Evolutionary conservation across 768 basidiomycete genomes (phyloP).

Genomic region (Trametes maxima): DNA sequence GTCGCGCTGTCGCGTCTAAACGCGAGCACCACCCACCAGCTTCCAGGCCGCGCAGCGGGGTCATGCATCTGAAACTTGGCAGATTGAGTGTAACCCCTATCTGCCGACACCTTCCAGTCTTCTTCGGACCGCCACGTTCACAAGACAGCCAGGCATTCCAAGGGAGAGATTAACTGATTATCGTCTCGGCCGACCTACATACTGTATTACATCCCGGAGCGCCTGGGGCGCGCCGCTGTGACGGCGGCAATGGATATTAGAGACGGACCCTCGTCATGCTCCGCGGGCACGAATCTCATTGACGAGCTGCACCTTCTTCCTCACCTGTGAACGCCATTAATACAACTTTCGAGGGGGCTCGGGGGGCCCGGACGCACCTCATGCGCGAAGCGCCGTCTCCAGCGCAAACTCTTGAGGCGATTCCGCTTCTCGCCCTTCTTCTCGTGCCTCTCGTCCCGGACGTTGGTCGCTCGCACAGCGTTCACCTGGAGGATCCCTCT

Average conservation of each 20-base stretch:
- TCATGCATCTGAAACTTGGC: slow-evolving; percentile 24
- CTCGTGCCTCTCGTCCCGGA: slow-evolving; percentile 62
- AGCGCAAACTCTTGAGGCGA: slow-evolving; percentile 72
- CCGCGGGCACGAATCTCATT: slow-evolving; percentile 77
- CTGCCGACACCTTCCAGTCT: not conserved
- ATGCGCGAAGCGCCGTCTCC: slow-evolving; percentile 78
- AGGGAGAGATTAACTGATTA: slow-evolving; percentile 10
- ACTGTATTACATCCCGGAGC: slow-evolving; percentile 13
- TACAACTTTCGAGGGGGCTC: slow-evolving; percentile 19
- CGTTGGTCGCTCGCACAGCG: slow-evolving; percentile 39
- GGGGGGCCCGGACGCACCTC: slow-evolving; percentile 52
- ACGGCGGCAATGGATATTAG: slow-evolving; percentile 6
- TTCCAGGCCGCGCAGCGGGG: slow-evolving; percentile 11
- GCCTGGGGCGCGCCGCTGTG: slow-evolving; percentile 15
- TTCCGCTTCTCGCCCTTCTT: slow-evolving; percentile 82
- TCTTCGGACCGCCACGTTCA: slow-evolving; percentile 11
- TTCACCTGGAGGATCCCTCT: slow-evolving; percentile 56
- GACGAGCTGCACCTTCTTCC: slow-evolving; percentile 81
- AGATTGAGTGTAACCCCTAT: slow-evolving; percentile 14
- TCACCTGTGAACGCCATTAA: slow-evolving; percentile 54
- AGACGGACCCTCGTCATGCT: slow-evolving; percentile 43
- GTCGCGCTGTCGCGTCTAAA: slow-evolving; percentile 1
- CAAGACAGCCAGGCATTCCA: not conserved
- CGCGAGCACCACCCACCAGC: not conserved
- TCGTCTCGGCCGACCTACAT: slow-evolving; percentile 19